Conservation (phyloP, 129 eudicot species). For the Helianthus tuberosus region DNA sequence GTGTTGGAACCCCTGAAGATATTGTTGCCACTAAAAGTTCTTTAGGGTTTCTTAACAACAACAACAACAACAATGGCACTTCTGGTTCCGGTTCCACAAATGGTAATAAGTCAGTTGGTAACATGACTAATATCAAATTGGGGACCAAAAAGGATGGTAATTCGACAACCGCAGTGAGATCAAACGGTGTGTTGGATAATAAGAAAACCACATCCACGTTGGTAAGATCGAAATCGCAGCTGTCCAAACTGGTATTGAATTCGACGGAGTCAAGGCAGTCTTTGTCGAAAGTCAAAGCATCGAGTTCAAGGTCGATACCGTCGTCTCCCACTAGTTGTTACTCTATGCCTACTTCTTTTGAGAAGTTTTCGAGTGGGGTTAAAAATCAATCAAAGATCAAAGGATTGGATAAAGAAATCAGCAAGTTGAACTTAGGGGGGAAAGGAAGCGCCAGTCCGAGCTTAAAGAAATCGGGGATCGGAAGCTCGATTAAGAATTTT, state of each 20-base stretch:
- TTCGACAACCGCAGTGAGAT: neutral
- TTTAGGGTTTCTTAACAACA: constrained; percentile 59
- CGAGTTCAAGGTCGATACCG: constrained; percentile 72
- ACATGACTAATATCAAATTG: constrained; percentile 37
- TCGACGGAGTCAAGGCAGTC: constrained; percentile 42
- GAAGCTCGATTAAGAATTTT: constrained; percentile 63
- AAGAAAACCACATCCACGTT: constrained; percentile 43
- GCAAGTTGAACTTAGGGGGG: constrained; percentile 43
- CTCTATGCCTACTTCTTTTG: constrained; percentile 88
- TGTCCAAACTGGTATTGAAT: constrained; percentile 53
- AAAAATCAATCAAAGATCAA: constrained; percentile 80
- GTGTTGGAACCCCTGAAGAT: constrained; percentile 89
- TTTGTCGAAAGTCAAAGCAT: constrained; percentile 44
- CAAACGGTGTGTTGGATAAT: constrained; percentile 33
- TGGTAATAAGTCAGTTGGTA: constrained; percentile 43
- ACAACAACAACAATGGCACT: neutral
- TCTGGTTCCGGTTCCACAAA: constrained; percentile 14
- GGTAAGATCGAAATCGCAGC: constrained; percentile 66
- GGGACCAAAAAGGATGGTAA: constrained; percentile 37
- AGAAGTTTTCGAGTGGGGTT: constrained; percentile 77
- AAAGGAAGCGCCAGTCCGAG: constrained; percentile 59
- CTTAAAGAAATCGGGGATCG: constrained; percentile 47
- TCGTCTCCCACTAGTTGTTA: constrained; percentile 90
- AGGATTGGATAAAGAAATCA: constrained; percentile 66
- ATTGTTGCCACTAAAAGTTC: constrained; percentile 79